Base-by-base conservation (phyloP, 306 rosid species). In the Quercus robur region DNA sequence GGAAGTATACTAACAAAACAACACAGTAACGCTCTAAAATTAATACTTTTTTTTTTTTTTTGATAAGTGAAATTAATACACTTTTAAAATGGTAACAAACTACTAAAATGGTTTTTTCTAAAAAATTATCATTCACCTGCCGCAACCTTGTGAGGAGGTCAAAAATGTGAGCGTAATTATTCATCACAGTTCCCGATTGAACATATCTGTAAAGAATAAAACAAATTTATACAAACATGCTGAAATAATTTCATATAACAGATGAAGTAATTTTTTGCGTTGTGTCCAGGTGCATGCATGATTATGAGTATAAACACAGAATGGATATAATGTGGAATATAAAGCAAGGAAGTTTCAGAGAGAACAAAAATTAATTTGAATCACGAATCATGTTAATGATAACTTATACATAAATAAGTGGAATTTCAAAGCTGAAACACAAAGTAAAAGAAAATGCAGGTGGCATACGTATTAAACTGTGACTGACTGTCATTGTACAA, bases 161-260 rank as follows among this genome's bases (percentile, higher is more conserved):
- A 89, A 95, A 95, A 85, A 93, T 89, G 90, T 95, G 99, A 71
- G 96, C 96, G 77, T 90, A 93, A 79, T 95, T 95, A 78, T 91
- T 88, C 83, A 82, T 78, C 76, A 90, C 52, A 44, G 92, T 93
- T 83, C 97, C 93, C 17, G 87, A 89, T 76, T 86, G 78, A 0
- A 93, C 84, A 84, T 91, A 95, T 59, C 98, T 95, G 89, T 62
- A 84, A 87, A 73, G 75, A 78, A 70, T 55, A 72, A 83, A 80
- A 55, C 74, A 81, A 71, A 83, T 75, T 75, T 52, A 76, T 78
- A 56, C 28, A 75, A 35, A 41, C 75, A 66, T 13, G 17, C 62
- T 57, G 17, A 13, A 26, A 61, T 12, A 28, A 21, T 73, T 41
- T 41, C 63, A 1, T 28, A 26, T 55, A 14, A 41, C 21, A 64